Conservation (phyloP, 192 early-diverging fungal genomes). For the Geosiphon pyriformis region DNA sequence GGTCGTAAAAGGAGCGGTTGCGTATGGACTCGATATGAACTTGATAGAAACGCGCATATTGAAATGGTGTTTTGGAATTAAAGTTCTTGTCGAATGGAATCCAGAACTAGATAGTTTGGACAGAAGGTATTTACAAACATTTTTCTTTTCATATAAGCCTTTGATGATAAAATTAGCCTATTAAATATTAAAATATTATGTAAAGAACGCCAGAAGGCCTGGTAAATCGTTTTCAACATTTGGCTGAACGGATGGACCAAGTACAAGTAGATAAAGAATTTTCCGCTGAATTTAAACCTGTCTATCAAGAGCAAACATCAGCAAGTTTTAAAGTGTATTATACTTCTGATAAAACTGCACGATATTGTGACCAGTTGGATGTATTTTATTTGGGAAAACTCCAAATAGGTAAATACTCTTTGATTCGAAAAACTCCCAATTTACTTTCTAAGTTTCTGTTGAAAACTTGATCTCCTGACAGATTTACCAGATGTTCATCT, state of each 20-base stretch:
- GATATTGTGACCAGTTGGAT: slow-evolving; percentile 10
- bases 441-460: neutral
- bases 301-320: neutral
- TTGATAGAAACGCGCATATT: neutral
- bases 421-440: neutral
- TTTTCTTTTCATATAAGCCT: neutral
- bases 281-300: neutral
- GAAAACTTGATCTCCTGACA: neutral
- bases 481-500: slow-evolving; percentile 2
- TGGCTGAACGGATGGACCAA: slow-evolving; percentile 1
- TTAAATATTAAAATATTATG: neutral
- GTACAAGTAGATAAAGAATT: slow-evolving; percentile 13
- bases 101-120: neutral
- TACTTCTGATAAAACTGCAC: neutral
- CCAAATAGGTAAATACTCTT: neutral
- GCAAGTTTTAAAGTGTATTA: slow-evolving; percentile 13
- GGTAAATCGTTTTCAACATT: neutral
- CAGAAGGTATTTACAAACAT: neutral
- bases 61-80: slow-evolving; percentile 17
- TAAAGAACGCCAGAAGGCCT: neutral
- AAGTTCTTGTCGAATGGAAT: neutral
- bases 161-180: neutral
- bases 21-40: slow-evolving; percentile 33
- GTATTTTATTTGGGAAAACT: slow-evolving; percentile 8
- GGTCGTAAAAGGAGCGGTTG: slow-evolving; percentile 49